Conservation (phyloP, 805 yeast genomes). For the Hanseniaspora taiwanica region DNA sequence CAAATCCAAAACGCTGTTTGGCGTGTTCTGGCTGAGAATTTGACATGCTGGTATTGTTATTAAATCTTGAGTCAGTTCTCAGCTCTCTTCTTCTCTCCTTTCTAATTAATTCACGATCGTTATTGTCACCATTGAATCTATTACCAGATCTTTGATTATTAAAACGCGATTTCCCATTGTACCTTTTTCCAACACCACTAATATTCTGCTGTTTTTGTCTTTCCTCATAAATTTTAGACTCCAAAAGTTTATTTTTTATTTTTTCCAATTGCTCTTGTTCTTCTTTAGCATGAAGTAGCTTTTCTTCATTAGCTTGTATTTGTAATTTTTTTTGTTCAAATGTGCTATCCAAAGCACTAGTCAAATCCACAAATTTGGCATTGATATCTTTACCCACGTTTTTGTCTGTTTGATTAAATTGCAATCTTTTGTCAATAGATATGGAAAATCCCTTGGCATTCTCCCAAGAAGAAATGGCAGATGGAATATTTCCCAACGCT, state of each 20-base stretch:
- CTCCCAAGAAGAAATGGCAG: conserved; percentile 90
- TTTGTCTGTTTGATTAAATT: conserved; percentile 31
- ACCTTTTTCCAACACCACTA: too few species aligned
- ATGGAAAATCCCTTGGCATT: conserved; percentile 84
- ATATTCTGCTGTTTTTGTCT: not conserved
- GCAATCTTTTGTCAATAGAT: conserved; percentile 61
- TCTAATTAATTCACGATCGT: conserved; percentile 30
- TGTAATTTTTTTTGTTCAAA: conserved; percentile 48
- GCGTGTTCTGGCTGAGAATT: too few species aligned
- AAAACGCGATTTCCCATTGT: too few species aligned
- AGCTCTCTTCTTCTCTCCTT: conserved; percentile 34
- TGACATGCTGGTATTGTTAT: too few species aligned
- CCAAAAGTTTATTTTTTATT: conserved; percentile 1
- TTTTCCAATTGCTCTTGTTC: conserved; percentile 37
- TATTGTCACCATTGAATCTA: too few species aligned
- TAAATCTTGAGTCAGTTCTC: conserved; percentile 34
- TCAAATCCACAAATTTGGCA: conserved; percentile 46
- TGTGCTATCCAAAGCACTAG: conserved; percentile 62
- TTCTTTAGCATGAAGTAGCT: conserved; percentile 37
- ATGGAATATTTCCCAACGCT: conserved; percentile 75
- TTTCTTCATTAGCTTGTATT: conserved; percentile 35
- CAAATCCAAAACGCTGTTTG: too few species aligned
- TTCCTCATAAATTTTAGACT: not conserved
- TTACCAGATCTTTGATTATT: too few species aligned
- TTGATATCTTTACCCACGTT: conserved; percentile 30